Percentiles rank a stretch among this genome's conserved stretches.
Conservation (phyloP, 371 early-diverging fungal genomes). For the Fennellomyces sp. region DNA sequence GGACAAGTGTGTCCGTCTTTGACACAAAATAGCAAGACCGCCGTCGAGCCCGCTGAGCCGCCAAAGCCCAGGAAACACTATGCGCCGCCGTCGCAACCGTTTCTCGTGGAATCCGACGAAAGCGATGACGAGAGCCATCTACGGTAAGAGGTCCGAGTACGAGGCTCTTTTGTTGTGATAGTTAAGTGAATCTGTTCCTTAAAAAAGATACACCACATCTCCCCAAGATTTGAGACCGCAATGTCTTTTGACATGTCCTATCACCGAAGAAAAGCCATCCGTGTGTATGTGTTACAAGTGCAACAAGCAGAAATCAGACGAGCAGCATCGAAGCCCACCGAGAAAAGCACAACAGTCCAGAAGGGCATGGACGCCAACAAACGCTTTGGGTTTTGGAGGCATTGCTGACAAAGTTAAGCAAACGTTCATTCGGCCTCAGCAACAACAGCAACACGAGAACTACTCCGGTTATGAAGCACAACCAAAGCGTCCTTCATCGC, state of each 20-base stretch:
- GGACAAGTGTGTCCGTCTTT: background rate
- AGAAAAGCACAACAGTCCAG: background rate
- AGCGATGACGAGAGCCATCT: constrained; percentile 16
- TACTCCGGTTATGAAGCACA: background rate
- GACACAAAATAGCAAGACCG: background rate
- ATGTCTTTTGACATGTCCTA: background rate
- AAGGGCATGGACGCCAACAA: constrained; percentile 1
- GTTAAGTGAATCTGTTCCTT: too few species aligned
- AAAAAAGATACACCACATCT: too few species aligned
- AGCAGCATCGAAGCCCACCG: background rate
- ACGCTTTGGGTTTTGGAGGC: background rate
- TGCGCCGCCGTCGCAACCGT: background rate
- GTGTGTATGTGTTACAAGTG: constrained; percentile 17
- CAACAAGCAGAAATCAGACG: background rate
- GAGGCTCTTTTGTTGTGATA: too few species aligned
- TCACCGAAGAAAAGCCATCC: constrained; percentile 2
- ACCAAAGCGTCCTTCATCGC: background rate
- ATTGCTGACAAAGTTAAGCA: constrained; percentile 18
- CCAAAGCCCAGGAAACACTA: too few species aligned
- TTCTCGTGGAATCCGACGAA: constrained; percentile 9
- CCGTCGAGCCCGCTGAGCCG: background rate
- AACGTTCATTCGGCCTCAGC: constrained; percentile 6
- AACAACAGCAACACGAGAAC: background rate
- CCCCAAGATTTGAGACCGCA: background rate
- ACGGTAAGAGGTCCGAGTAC: too few species aligned